Conservation (phyloP, 1,284 basidiomycete genomes). For the Golubevia sp. region DNA sequence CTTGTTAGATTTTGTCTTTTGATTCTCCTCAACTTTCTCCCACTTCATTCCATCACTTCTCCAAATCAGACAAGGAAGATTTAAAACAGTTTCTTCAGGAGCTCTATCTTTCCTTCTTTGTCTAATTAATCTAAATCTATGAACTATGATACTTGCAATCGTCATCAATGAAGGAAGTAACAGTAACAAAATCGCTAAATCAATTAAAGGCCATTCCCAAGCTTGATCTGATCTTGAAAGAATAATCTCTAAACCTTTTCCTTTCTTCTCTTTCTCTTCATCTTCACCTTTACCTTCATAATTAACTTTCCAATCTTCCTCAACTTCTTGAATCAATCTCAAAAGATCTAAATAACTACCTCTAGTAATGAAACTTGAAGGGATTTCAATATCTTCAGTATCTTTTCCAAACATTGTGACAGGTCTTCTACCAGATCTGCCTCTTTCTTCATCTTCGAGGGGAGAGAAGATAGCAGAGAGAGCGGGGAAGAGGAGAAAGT, state of each 20-base stretch:
- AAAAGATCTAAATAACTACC: constrained; percentile 50
- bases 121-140: constrained; percentile 39
- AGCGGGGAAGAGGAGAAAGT: too few relatives aligned
- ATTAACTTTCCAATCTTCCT: not conserved
- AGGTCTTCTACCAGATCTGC: constrained; percentile 21
- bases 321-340: constrained; percentile 41
- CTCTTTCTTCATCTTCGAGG: constrained; percentile 20
- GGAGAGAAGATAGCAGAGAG: too few relatives aligned
- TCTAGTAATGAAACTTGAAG: constrained; percentile 55
- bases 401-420: constrained; percentile 57
- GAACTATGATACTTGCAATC: constrained; percentile 41
- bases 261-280: not conserved
- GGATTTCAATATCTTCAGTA: constrained; percentile 49
- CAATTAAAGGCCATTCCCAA: constrained; percentile 28
- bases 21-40: constrained; percentile 38
- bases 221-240: not conserved
- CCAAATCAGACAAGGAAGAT: constrained; percentile 53
- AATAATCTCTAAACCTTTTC: not conserved
- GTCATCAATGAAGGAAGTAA: constrained; percentile 55
- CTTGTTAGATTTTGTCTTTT: not conserved
- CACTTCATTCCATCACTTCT: constrained; percentile 44
- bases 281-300: not conserved
- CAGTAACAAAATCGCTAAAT: constrained; percentile 51
- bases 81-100: constrained; percentile 41
- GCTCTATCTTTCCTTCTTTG: constrained; percentile 51